Evolutionary conservation across 176 grass and related monocot genomes (phyloP).

Genomic region (Eleusine indica): DNA sequence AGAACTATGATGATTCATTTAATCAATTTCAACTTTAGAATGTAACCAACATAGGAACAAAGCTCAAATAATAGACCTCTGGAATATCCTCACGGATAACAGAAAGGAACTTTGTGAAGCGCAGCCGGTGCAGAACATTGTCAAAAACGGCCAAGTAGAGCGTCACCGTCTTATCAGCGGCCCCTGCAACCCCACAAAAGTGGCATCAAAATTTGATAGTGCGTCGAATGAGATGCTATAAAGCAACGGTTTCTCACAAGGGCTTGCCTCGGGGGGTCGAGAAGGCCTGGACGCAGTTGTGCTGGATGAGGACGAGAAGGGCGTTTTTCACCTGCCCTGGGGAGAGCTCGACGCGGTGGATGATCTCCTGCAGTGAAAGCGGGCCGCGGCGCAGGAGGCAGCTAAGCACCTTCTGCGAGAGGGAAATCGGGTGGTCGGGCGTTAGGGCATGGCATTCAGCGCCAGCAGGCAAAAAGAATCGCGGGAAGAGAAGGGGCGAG

Average conservation of each 20-base stretch:
- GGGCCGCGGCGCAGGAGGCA: conserved; percentile 69
- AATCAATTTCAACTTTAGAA: neutral
- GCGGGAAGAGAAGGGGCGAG: neutral
- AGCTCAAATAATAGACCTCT: conserved; percentile 10
- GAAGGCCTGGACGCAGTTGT: conserved; percentile 90
- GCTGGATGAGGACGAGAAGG: conserved; percentile 86
- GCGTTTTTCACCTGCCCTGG: conserved; percentile 68
- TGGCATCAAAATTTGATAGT: neutral
- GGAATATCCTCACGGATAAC: conserved; percentile 58
- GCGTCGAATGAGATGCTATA: neutral
- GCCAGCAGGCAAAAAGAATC: neutral
- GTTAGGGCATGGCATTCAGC: conserved; percentile 2
- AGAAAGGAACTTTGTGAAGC: conserved; percentile 82
- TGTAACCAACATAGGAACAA: neutral
- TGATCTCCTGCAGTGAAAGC: conserved; percentile 67
- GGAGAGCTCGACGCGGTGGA: conserved; percentile 48
- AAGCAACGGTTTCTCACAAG: neutral
- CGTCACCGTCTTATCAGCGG: conserved; percentile 42
- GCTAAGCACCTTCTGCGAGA: conserved; percentile 67
- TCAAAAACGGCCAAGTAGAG: conserved; percentile 72
- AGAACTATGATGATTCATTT: neutral
- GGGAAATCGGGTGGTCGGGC: neutral
- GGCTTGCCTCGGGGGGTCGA: conserved; percentile 45
- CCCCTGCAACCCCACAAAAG: conserved; percentile 43
- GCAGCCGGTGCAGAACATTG: conserved; percentile 68